A percentile compares a stretch with the other conserved stretches of the same genome.
phyloP scores from a whole-genome alignment of 208 protist species.

The Trypanosoma boissoni region DNA sequence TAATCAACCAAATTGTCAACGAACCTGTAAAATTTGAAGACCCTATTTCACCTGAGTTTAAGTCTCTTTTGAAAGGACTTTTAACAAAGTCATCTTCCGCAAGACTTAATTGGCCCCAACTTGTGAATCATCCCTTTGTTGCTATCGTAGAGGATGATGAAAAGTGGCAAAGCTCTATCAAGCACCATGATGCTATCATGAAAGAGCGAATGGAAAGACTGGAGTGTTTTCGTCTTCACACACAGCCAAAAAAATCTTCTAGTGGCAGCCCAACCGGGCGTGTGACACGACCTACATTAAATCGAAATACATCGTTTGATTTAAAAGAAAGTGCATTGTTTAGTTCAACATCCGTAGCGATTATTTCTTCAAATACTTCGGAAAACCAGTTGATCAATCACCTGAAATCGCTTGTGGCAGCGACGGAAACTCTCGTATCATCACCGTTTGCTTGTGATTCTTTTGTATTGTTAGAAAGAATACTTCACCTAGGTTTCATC shows the following conservation, averaged over 20 bases:
- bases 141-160: conserved; percentile 61
- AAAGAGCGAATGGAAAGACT: conserved; percentile 76
- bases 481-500: conserved; percentile 40
- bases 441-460: conserved; percentile 18
- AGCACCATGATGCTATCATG: conserved; percentile 71
- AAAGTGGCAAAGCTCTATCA: conserved; percentile 61
- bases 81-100: conserved; percentile 90
- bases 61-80: conserved; percentile 93
- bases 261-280: conserved; percentile 1
- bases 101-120: conserved; percentile 92
- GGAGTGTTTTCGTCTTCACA: conserved; percentile 45
- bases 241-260: conserved; percentile 14
- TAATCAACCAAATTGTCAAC: conserved; percentile 95
- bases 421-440: conserved; percentile 26
- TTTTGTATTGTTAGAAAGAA: conserved; percentile 28
- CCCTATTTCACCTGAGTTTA: conserved; percentile 83
- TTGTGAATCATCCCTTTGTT: conserved; percentile 89
- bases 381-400: conserved; percentile 22
- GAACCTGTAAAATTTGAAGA: conserved; percentile 90
- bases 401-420: conserved; percentile 25
- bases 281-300: background rate
- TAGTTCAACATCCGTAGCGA: conserved; percentile 13
- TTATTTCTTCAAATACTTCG: conserved; percentile 23
- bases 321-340: conserved; percentile 22
- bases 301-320: conserved; percentile 3